phyloP scores from a whole-genome alignment of 2,329 filamentous ascomycete species.

The Colletotrichum sp. region DNA sequence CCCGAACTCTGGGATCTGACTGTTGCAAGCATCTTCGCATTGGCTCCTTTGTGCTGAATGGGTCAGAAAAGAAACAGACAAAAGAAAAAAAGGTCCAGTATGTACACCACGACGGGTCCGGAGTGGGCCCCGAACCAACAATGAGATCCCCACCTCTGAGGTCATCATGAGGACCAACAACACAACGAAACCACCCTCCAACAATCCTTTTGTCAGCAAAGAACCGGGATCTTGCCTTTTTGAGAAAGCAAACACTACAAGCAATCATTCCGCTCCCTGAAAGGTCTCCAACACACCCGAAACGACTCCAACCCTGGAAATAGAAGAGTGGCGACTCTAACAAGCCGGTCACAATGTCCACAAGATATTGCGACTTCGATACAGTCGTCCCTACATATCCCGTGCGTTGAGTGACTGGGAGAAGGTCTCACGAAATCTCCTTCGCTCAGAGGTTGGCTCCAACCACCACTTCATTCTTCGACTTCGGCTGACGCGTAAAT shows the following conservation, averaged over 20 bases:
- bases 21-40: too few species aligned
- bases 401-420: fast-evolving
- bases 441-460: too few species aligned
- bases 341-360: not conserved
- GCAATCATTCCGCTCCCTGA: not conserved
- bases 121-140: not conserved
- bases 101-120: too few species aligned
- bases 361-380: not conserved
- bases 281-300: not conserved
- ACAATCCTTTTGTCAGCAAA: not conserved
- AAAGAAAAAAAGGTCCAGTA: too few species aligned
- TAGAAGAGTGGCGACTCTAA: not conserved
- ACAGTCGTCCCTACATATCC: not conserved
- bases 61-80: too few species aligned
- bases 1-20: too few species aligned
- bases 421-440: too few species aligned
- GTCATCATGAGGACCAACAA: not conserved
- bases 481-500: not conserved
- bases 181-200: not conserved
- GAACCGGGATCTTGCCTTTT: not conserved
- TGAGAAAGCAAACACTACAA: not conserved
- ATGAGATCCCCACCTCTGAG: not conserved
- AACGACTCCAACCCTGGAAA: fast-evolving
- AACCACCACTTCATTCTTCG: not conserved
- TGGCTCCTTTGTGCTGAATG: fast-evolving